Percentiles rank a stretch among this genome's conserved stretches.
Evolutionary conservation across 306 rosid genomes (phyloP).

Genomic region (Cucumis cinereus): DNA sequence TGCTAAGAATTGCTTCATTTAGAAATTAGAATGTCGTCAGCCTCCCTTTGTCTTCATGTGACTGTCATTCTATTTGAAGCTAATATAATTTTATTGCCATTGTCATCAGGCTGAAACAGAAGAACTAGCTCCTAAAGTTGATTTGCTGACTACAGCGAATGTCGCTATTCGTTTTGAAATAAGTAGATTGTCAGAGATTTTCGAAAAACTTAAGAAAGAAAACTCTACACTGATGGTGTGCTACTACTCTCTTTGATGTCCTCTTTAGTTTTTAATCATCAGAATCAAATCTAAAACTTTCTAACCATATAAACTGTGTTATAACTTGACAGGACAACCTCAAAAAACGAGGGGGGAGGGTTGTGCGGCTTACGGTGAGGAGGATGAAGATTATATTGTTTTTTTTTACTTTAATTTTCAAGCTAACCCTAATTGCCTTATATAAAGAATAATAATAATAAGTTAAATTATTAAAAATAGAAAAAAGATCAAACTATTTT

Average conservation of each 20-base stretch:
- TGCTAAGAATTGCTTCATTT: neutral
- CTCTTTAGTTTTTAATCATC: neutral
- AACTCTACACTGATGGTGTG: slow-evolving; percentile 58
- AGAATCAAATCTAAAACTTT: neutral
- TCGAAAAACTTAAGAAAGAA: slow-evolving; percentile 60
- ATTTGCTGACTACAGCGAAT: slow-evolving; percentile 45
- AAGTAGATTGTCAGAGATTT: slow-evolving; percentile 40
- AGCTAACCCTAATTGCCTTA: no score
- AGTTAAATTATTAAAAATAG: no score
- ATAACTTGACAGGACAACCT: slow-evolving; percentile 51
- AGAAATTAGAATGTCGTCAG: neutral
- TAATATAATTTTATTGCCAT: neutral
- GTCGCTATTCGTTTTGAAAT: slow-evolving; percentile 52
- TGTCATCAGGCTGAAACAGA: slow-evolving; percentile 69
- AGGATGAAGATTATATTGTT: no score
- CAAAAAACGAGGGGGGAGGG: no score
- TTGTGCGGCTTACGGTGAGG: no score
- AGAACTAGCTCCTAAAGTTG: slow-evolving; percentile 66
- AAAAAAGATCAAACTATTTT: no score
- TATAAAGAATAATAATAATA: no score
- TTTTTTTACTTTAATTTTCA: no score
- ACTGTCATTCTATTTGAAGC: neutral
- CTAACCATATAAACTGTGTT: slow-evolving; percentile 10
- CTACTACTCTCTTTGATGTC: neutral
- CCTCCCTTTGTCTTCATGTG: neutral